Evolutionary conservation across 805 yeast genomes (phyloP), one percentile per base, ranked within the genome.

Genomic region (Hanseniaspora occidentalis): DNA sequence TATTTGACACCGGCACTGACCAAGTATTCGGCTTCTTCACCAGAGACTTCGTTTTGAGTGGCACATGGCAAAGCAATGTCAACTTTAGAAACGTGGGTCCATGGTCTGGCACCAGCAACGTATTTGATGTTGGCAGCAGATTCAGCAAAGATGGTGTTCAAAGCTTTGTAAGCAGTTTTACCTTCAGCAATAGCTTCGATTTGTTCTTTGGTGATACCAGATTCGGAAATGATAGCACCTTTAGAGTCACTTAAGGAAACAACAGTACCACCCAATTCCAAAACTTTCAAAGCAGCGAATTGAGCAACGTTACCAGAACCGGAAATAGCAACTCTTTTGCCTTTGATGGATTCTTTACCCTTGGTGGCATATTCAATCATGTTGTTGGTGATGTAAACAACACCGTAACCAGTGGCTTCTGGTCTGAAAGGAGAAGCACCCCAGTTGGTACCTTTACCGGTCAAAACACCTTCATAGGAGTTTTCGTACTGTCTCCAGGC

Each of bases 221-320:
- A 62, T 61, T 77, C 78, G 48, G 80, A 69, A 50, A 88, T 70
- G 59, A 84, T 80, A 45, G 88, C 54, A 67, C 98, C 98, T 70
- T 81, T 81, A 43, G 97, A 89, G 70, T 89, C 98, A 45, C 96
- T 85, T 51, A 89, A 73, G 29, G 96, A 84, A 40, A 89, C 83
- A 57, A 89, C 97, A 47, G 76, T 79, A 58, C 94, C 96, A 55
- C 98, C 98, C 56, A 92, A 77, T 73, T 92, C 96, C 49, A 89
- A 85, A 50, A 81, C 94, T 76, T 89, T 89, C 64, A 89, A 74
- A 44, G 98, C 98, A 58, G 98, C 98, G 70, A 75, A 89, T 73
- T 89, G 98, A 46, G 98, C 98, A 64, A 89, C 98, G 70, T 89
- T 89, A 69, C 98, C 98, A 50, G 96, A 80, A 64, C 98, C 98